Evolutionary conservation across 2,329 filamentous ascomycete genomes (phyloP), one percentile per base, ranked within the genome.

Genomic region (Pestalotiopsis sp.): DNA sequence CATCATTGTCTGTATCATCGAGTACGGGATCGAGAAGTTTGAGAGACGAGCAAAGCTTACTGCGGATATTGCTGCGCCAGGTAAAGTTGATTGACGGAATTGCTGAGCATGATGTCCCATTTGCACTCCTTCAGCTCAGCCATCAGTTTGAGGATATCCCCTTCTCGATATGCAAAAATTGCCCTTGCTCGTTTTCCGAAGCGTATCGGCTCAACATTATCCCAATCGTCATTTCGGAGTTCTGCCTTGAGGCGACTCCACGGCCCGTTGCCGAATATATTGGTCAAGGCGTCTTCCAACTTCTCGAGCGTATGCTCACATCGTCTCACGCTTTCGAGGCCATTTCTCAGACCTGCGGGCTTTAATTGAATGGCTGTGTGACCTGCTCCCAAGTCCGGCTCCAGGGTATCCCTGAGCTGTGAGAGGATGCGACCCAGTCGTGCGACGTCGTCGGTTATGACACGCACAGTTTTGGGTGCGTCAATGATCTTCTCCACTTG

Each of bases 21-120:
- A 31, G 27, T 5, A 31, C 27, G 7, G 5, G 3, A n/a, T 52
- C 17, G 1, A n/a, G 45, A 20, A 9, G 23, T 2, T 1, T 39
- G 13, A 17, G n/a, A 12, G 13, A 31, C 9, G 4, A n/a, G 25
- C 14, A 49, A 9, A 14, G 14, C 63, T 13, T 14, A 65, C 63
- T 65, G 38, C 14, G 63, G 56, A 17, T 45, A 36, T 12, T 36
- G 25, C 4, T 65, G 49, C 2, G 63, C 63, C 13, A 65, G 25
- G 56, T 65, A 65, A 11, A 65, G 63, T 41, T 65, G 63, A 7
- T 56, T 65, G 7, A 65, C 41, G 14, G 63, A 65, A 36, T 65
- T 65, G 41, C 63, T 65, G 14, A 65, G 63, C 63, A 56, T 65
- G 14, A 56, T 65, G 25, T 65, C 63, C 63, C 63, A 56, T 23